Evolutionary conservation across 2,329 filamentous ascomycete species (phyloP).

Genomic region (Penicillium sp.): DNA sequence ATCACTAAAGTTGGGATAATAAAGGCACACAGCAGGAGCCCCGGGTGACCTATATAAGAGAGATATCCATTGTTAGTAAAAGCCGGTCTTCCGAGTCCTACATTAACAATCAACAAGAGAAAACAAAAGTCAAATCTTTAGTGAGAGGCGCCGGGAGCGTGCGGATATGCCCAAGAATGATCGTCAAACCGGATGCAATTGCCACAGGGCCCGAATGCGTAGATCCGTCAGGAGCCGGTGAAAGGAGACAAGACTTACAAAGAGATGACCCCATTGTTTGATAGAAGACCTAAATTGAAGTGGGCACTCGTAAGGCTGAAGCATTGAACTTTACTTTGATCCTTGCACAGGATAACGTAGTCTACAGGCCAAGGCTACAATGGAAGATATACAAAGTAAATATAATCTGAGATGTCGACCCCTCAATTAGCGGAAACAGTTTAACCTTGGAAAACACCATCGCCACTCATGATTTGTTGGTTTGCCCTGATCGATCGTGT

Average conservation of each 20-base stretch:
- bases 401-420: too few species aligned
- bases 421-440: slow-evolving; percentile 1
- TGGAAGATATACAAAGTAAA: too few species aligned
- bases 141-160: slow-evolving; percentile 31
- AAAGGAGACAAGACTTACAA: slow-evolving; percentile 24
- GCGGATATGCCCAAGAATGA: slow-evolving; percentile 22
- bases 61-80: slow-evolving; percentile 2
- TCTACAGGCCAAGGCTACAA: background rate
- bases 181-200: slow-evolving; percentile 28
- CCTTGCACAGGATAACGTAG: background rate
- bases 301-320: background rate
- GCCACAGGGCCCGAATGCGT: slow-evolving; percentile 10
- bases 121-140: slow-evolving; percentile 4
- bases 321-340: background rate
- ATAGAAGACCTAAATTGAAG: slow-evolving; percentile 13
- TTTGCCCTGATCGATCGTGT: background rate
- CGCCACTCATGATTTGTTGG: background rate
- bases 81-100: slow-evolving; percentile 13
- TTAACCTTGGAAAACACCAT: too few species aligned
- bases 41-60: slow-evolving; percentile 16
- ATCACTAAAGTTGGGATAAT: slow-evolving; percentile 12
- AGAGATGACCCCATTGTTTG: slow-evolving; percentile 23
- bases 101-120: background rate
- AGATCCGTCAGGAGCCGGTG: slow-evolving; percentile 25
- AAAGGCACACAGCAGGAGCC: slow-evolving; percentile 13